phyloP scores from a whole-genome alignment of 495 filamentous ascomycete species.

The Sphaerosporella brunnea region DNA sequence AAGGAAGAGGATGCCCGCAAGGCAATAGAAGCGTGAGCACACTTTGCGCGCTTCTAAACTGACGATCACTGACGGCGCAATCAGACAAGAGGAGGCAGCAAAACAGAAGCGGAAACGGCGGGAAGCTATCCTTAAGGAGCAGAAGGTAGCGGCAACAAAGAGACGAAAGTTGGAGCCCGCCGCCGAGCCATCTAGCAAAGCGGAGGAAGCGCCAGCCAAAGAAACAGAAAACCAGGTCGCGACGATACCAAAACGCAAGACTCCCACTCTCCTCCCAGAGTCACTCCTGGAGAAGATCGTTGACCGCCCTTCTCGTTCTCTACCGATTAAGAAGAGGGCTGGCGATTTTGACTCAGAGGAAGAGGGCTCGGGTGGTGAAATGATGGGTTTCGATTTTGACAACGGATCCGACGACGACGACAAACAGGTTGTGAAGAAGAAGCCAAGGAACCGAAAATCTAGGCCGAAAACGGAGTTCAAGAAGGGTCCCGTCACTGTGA shows the following conservation, averaged over 20 bases:
- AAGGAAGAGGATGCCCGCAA: slow-evolving; percentile 15
- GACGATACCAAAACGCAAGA: neutral
- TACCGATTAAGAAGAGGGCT: neutral
- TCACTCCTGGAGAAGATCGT: neutral
- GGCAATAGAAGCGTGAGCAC: slow-evolving; percentile 18
- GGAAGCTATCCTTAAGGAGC: slow-evolving; percentile 18
- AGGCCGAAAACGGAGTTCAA: slow-evolving; percentile 16
- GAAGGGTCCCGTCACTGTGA: slow-evolving; percentile 23
- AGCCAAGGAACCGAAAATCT: slow-evolving; percentile 10
- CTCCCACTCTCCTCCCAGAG: neutral
- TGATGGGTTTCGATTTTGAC: neutral
- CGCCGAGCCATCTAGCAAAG: neutral
- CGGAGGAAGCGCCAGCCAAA: neutral
- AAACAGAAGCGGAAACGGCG: slow-evolving; percentile 19
- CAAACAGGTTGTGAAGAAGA: neutral
- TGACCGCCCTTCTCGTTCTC: neutral
- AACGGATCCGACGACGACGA: neutral
- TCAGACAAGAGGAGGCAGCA: slow-evolving; percentile 16
- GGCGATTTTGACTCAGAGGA: slow-evolving; percentile 4
- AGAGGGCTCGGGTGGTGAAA: neutral
- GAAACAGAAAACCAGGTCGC: neutral
- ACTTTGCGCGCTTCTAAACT: neutral
- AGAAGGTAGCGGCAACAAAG: slow-evolving; percentile 15
- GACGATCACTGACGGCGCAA: neutral
- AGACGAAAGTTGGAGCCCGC: slow-evolving; percentile 10